Percentiles rank a stretch among this genome's conserved stretches.
Conservation (phyloP, 1,284 basidiomycete species). For the Cystobasidiaceae sp. region DNA sequence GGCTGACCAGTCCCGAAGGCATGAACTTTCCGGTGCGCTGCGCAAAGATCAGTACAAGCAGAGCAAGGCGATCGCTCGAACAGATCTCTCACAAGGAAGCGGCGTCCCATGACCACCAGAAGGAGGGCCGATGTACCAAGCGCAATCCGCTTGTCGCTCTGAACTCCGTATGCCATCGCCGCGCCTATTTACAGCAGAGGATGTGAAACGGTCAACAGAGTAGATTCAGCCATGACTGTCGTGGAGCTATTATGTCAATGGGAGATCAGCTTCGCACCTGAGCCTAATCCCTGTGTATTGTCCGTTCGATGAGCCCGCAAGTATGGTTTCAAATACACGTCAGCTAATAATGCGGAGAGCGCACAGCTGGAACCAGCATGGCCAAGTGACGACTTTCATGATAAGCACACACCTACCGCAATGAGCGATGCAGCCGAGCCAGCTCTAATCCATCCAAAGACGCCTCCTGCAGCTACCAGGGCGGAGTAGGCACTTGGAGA, state of each 20-base stretch:
- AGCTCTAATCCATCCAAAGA: constrained; percentile 26
- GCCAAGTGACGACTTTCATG: no score
- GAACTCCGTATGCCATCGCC: constrained; percentile 27
- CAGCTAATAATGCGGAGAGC: no score
- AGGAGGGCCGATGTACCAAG: constrained; percentile 22
- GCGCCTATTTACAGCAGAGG: not conserved
- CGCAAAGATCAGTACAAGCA: not conserved
- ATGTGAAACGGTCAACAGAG: not conserved
- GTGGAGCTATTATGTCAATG: not conserved
- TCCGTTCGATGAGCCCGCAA: no score
- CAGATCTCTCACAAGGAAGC: constrained; percentile 5
- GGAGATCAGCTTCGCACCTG: not conserved
- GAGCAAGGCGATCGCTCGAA: not conserved
- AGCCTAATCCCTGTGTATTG: constrained; percentile 13
- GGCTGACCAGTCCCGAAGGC: constrained; percentile 17
- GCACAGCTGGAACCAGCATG: no score
- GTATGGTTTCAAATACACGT: no score
- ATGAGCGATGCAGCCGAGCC: constrained; percentile 21
- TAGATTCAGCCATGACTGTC: not conserved
- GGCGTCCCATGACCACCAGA: constrained; percentile 18
- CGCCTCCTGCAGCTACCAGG: constrained; percentile 22
- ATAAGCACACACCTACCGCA: constrained; percentile 1
- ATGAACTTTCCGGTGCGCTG: constrained; percentile 27
- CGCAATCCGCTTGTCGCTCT: constrained; percentile 24
- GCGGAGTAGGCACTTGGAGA: constrained; percentile 13